Base-by-base conservation (phyloP, 805 yeast genomes). In the Myxozyma nipponensis region DNA sequence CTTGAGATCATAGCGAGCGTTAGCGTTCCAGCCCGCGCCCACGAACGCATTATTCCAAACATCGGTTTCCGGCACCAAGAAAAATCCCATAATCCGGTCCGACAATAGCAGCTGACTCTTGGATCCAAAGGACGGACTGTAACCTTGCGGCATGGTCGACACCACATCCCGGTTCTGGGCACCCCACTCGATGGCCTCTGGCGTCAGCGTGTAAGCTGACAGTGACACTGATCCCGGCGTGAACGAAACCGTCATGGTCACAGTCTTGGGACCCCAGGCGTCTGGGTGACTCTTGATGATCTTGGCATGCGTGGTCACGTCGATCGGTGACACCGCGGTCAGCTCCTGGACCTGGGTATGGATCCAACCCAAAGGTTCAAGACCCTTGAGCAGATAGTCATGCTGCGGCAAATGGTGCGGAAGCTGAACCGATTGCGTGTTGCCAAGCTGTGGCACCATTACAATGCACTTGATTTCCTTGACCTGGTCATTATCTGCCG, bases 11-110 rank as follows among this genome's bases (percentile, higher is more conserved):
- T 77, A 87, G 4, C 71, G 73, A 41, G 78, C 66, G n/a, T 77
- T 76, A 3, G 80, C 71, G 60, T 77, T 81, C 84, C 93, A 93
- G 6, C 85, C 78, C 1, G 93, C 83, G 1, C 96, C 93, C 70
- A 87, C 77, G 62, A 93, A 91, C 1, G 95, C 76, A 64, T 84
- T 88, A 66, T 93, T 93, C 99, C 99, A 93, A 26, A 88, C 65
- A 50, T 80, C 82, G 28, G 83, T 83, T 21, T 79, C 82, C 47
- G 99, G 99, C 1, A 88, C 95, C 67, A 87, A 65, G 67, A 87
- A 90, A 57, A 81, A 83, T 4, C 98, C 98, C 65, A 77, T 75
- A 42, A 87, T 75, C 50, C 82, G 73, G 54, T 82, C 91, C 0
- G 96, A 81, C 19, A 93, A 66, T 22, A 88, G 69, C 51, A 91